phyloP scores from a whole-genome alignment of 2,329 filamentous ascomycete species.

The Neurospora sp. region DNA sequence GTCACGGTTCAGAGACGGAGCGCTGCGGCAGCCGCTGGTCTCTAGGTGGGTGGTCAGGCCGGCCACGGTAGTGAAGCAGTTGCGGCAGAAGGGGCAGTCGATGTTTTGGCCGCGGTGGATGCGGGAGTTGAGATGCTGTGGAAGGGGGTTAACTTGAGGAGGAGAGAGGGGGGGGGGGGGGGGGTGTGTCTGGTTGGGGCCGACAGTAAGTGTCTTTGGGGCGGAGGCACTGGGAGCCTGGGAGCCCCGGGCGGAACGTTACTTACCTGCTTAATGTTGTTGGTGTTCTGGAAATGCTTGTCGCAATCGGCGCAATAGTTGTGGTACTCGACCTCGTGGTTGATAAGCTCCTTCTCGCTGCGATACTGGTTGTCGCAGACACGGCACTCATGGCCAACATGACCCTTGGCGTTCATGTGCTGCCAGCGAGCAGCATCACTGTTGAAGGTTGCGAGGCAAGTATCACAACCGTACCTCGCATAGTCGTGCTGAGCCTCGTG shows the following conservation, averaged over 20 bases:
- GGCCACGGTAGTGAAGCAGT: conserved; percentile 35
- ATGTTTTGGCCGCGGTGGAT: conserved; percentile 35
- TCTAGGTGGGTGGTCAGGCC: conserved; percentile 48
- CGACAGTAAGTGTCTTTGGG: background rate
- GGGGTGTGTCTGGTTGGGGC: background rate
- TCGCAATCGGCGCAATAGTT: conserved; percentile 24
- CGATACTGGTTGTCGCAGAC: conserved; percentile 15
- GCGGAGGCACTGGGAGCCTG: background rate
- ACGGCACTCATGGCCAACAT: conserved; percentile 22
- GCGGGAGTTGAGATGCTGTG: conserved; percentile 43
- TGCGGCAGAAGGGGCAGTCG: conserved; percentile 45
- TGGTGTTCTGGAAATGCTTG: conserved; percentile 20
- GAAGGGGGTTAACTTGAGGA: background rate
- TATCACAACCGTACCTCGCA: conserved; percentile 22
- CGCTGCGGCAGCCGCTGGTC: conserved; percentile 37
- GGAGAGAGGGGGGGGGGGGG: background rate
- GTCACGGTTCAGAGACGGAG: conserved; percentile 35
- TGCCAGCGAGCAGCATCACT: conserved; percentile 12
- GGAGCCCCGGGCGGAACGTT: background rate
- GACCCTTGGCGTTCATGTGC: conserved; percentile 13
- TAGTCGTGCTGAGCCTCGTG: conserved; percentile 9
- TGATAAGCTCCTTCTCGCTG: conserved; percentile 3
- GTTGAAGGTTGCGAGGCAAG: conserved; percentile 18
- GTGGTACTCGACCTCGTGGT: conserved; percentile 22
- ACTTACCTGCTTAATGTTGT: conserved; percentile 4